phyloP scores from a whole-genome alignment of 306 rosid species.

The Urtica urens region DNA sequence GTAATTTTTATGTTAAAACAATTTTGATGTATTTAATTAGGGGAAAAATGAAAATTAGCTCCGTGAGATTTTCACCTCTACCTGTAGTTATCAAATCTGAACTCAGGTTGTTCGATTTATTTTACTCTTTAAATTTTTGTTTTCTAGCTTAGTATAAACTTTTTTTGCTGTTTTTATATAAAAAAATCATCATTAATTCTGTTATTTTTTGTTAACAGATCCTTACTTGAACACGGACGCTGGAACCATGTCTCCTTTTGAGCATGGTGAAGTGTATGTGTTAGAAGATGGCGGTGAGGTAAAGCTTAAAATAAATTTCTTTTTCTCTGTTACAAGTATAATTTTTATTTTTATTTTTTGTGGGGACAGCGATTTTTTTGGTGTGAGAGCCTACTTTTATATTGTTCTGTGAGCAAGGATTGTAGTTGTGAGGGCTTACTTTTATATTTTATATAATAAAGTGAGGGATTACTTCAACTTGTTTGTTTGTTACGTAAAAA shows the following conservation, averaged over 20 bases:
- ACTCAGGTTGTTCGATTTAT: too few relatives aligned
- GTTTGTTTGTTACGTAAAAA: too few relatives aligned
- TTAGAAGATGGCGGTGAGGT: conserved; percentile 99
- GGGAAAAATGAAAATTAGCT: too few relatives aligned
- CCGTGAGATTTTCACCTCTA: too few relatives aligned
- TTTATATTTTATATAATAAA: too few relatives aligned
- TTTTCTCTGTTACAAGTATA: not conserved
- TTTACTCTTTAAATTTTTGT: not conserved
- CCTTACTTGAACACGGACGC: conserved; percentile 98
- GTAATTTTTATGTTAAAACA: too few relatives aligned
- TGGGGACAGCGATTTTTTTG: not conserved
- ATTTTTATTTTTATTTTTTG: not conserved
- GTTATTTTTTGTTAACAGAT: conserved; percentile 38
- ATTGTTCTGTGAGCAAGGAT: too few relatives aligned
- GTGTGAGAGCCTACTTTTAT: not conserved
- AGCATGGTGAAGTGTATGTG: conserved; percentile 92
- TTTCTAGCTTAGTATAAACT: not conserved
- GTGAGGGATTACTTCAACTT: too few relatives aligned
- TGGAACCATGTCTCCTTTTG: conserved; percentile 94
- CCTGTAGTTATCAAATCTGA: too few relatives aligned
- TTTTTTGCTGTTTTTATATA: not conserved
- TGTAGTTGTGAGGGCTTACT: too few relatives aligned
- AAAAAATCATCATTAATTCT: not conserved
- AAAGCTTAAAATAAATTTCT: conserved; percentile 9
- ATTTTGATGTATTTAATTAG: too few relatives aligned